Evolutionary conservation across 371 early-diverging fungal species (phyloP).

Genomic region (Chytridium lagenaria): DNA sequence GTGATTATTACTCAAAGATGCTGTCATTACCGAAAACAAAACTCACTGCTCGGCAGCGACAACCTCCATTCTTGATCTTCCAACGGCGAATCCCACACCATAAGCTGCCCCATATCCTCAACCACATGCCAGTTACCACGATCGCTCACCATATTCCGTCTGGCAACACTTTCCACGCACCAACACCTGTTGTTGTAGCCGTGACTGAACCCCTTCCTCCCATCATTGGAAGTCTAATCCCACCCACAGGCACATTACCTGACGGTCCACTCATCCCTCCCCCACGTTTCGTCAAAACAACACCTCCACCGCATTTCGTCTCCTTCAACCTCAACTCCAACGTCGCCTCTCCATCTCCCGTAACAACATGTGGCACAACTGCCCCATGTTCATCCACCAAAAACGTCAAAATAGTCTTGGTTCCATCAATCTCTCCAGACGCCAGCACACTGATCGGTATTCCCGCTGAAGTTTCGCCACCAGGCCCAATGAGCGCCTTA

Average conservation of each 20-base stretch:
- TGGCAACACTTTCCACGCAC: not conserved
- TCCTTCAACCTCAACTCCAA: constrained; percentile 16
- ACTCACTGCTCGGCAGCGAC: not conserved
- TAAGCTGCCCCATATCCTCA: constrained; percentile 6
- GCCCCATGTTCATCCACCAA: not conserved
- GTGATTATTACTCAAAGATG: not conserved
- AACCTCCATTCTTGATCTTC: constrained; percentile 15
- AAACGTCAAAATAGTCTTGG: not conserved
- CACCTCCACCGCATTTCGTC: not conserved
- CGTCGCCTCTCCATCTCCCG: not conserved
- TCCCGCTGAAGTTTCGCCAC: not conserved
- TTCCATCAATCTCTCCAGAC: not conserved
- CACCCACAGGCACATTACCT: constrained; percentile 2
- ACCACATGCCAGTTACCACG: constrained; percentile 5
- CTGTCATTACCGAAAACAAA: too few relatives aligned
- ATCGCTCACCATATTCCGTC: constrained; percentile 1
- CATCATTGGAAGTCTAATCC: constrained; percentile 7
- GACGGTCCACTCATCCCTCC: not conserved
- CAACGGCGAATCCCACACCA: constrained; percentile 2
- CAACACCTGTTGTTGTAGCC: constrained; percentile 1
- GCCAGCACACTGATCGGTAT: not conserved
- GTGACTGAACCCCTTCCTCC: not conserved
- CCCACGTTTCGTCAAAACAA: not conserved
- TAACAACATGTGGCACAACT: not conserved
- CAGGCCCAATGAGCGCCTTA: not conserved